A percentile compares a stretch with the other conserved stretches of the same genome.
phyloP scores from a whole-genome alignment of 2,329 filamentous ascomycete genomes.

The Trichoderma polysporum region DNA sequence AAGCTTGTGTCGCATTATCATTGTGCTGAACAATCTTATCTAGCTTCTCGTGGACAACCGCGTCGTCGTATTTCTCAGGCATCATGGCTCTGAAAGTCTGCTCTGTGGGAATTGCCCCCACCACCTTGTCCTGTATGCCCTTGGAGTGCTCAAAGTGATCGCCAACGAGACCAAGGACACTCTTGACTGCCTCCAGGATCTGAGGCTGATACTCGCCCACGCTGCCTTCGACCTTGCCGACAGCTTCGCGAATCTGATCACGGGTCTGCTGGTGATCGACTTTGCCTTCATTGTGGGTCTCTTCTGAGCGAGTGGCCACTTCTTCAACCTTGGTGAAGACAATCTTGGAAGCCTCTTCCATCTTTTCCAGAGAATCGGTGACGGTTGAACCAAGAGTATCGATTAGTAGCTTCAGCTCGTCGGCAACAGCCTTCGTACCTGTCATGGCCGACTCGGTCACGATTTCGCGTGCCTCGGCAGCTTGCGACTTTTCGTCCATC shows the following conservation, averaged over 20 bases:
- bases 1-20: slow-evolving; percentile 65
- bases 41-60: slow-evolving; percentile 39
- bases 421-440: slow-evolving; percentile 74
- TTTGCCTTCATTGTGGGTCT: slow-evolving; percentile 70
- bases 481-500: slow-evolving; percentile 71
- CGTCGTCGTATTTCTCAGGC: slow-evolving; percentile 62
- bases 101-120: slow-evolving; percentile 61
- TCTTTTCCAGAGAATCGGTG: slow-evolving; percentile 80
- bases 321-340: slow-evolving; percentile 83
- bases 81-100: slow-evolving; percentile 48
- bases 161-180: slow-evolving; percentile 78
- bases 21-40: slow-evolving; percentile 60
- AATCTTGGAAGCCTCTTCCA: slow-evolving; percentile 82
- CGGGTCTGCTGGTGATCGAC: slow-evolving; percentile 80
- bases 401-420: slow-evolving; percentile 83
- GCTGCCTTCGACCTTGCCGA: slow-evolving; percentile 71
- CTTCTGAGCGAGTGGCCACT: slow-evolving; percentile 71
- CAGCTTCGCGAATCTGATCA: slow-evolving; percentile 73
- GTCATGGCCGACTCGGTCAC: slow-evolving; percentile 72
- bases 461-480: slow-evolving; percentile 70
- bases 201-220: slow-evolving; percentile 83
- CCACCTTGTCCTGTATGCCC: slow-evolving; percentile 58
- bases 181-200: slow-evolving; percentile 80
- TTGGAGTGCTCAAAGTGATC: slow-evolving; percentile 90
- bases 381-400: slow-evolving; percentile 81